phyloP scores from a whole-genome alignment of 441 rosid species.

The Bocquillonia castaneifolia region DNA sequence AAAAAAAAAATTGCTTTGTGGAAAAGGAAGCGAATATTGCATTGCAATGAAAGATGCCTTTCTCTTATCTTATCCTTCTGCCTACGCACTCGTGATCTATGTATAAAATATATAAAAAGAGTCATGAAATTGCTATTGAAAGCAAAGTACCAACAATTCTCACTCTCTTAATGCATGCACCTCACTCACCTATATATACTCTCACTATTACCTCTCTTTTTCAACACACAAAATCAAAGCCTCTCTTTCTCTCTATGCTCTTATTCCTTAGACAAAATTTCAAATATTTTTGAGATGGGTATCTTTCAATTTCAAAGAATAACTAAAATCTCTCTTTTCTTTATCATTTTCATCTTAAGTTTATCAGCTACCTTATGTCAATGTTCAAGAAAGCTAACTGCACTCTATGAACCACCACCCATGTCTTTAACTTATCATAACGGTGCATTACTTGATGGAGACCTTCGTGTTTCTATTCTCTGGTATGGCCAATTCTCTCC shows the following conservation, averaged over 20 bases:
- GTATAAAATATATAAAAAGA: background rate
- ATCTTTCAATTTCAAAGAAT: slow-evolving; percentile 8
- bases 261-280: background rate
- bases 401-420: slow-evolving; percentile 32
- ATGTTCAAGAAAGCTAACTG: slow-evolving; percentile 27
- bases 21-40: too few species aligned
- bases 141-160: slow-evolving; percentile 20
- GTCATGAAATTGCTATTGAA: slow-evolving; percentile 21
- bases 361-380: slow-evolving; percentile 17
- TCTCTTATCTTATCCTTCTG: slow-evolving; percentile 20
- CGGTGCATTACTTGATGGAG: slow-evolving; percentile 35
- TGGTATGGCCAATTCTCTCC: slow-evolving; percentile 38
- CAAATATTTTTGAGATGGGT: slow-evolving; percentile 15
- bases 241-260: background rate
- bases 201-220: background rate
- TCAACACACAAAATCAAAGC: background rate
- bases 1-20: background rate
- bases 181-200: slow-evolving; percentile 17
- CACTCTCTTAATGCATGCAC: slow-evolving; percentile 23
- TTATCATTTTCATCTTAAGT: slow-evolving; percentile 12
- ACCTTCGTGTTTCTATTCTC: slow-evolving; percentile 30
- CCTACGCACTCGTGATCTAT: slow-evolving; percentile 21
- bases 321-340: slow-evolving; percentile 9
- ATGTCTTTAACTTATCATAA: slow-evolving; percentile 30
- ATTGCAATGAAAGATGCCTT: slow-evolving; percentile 12